Conservation (phyloP, 2,329 filamentous ascomycete species). For the Aspergillus novoparasiticus region DNA sequence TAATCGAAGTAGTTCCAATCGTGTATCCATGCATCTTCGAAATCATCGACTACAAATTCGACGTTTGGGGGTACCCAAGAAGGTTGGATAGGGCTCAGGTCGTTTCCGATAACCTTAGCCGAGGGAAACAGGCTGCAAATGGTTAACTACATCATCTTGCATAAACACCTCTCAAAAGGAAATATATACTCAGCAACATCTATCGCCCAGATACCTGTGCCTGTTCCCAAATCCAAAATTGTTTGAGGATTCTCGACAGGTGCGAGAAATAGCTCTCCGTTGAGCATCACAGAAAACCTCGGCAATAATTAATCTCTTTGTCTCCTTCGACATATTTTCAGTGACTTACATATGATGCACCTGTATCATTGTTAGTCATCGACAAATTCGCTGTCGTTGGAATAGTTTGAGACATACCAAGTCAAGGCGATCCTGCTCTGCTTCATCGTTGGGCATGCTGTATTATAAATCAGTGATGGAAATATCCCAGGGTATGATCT, state of each 20-base stretch:
- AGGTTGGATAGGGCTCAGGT: conserved; percentile 55
- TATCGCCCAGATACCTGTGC: conserved; percentile 24
- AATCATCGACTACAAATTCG: conserved; percentile 34
- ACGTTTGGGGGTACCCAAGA: conserved; percentile 37
- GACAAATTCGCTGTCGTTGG: no score
- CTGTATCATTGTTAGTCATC: neutral
- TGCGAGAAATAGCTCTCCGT: neutral
- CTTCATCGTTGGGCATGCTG: neutral
- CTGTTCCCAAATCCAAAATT: neutral
- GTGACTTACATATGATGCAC: neutral
- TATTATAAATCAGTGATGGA: neutral
- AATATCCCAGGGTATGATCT: rapidly evolving
- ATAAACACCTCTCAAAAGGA: neutral
- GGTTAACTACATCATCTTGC: neutral
- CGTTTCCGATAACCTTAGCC: conserved; percentile 49
- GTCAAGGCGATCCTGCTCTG: neutral
- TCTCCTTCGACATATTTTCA: neutral
- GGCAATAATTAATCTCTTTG: neutral
- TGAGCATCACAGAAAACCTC: neutral
- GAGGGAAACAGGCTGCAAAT: conserved; percentile 7
- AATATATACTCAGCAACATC: neutral
- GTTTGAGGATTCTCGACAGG: neutral
- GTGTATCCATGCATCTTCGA: conserved; percentile 25
- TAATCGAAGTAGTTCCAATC: neutral
- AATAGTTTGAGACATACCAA: neutral